Percentiles rank a stretch among this genome's conserved stretches.
These are phyloP conservation scores for Chenopodium album DNA, from an alignment of 148 eudicot species.

Conservation along the genomic window DNA sequence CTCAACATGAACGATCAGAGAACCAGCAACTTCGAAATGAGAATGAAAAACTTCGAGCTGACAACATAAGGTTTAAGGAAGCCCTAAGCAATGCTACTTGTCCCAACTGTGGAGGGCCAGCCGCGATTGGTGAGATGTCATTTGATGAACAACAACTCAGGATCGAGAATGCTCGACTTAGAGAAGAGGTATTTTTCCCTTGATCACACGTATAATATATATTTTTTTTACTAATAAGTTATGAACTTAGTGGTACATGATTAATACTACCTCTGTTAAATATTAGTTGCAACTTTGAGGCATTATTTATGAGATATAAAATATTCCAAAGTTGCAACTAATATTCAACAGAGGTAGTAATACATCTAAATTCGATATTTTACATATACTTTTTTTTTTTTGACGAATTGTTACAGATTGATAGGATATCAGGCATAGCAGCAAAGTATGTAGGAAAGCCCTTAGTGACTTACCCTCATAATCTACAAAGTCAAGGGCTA, in stretches of 20 bases:
- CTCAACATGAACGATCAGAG: slow-evolving; percentile 87
- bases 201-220: too few relatives aligned
- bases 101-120: slow-evolving; percentile 91
- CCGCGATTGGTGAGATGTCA: slow-evolving; percentile 92
- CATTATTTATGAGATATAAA: too few relatives aligned
- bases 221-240: too few relatives aligned
- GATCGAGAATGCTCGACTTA: slow-evolving; percentile 83
- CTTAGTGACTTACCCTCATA: slow-evolving; percentile 52
- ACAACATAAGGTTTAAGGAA: slow-evolving; percentile 88
- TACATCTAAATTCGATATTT: background rate
- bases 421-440: slow-evolving; percentile 92
- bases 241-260: background rate
- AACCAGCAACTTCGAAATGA: slow-evolving; percentile 75
- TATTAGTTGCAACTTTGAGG: too few relatives aligned
- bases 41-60: slow-evolving; percentile 86
- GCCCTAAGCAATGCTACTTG: slow-evolving; percentile 83
- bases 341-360: too few relatives aligned
- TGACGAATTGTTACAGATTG: slow-evolving; percentile 47
- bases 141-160: slow-evolving; percentile 92
- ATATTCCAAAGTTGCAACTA: too few relatives aligned
- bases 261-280: too few relatives aligned
- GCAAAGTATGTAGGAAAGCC: slow-evolving; percentile 96
- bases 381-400: background rate
- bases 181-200: slow-evolving; percentile 65
- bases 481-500: slow-evolving; percentile 33